Conservation (phyloP, 2,329 filamentous ascomycete genomes). For the Diplodia seriata region DNA sequence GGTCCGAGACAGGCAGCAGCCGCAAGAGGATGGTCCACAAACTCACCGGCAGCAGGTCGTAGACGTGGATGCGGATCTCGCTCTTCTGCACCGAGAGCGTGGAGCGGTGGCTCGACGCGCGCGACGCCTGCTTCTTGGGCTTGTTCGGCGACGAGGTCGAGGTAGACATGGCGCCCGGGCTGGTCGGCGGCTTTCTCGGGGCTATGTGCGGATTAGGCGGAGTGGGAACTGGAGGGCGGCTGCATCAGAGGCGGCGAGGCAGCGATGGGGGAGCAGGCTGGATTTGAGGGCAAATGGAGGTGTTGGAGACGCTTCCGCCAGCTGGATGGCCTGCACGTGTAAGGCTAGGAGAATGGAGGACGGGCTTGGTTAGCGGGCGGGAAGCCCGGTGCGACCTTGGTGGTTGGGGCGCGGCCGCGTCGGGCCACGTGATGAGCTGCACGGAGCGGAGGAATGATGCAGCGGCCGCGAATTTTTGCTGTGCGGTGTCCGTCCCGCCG, state of each 20-base stretch:
- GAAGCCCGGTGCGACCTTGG: slow-evolving; percentile 23
- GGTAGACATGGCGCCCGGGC: slow-evolving; percentile 25
- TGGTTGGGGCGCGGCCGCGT: slow-evolving; percentile 26
- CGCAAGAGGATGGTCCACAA: background rate
- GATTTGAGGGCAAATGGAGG: slow-evolving; percentile 2
- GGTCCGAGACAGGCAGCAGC: slow-evolving; percentile 12
- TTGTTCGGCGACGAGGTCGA: slow-evolving; percentile 17
- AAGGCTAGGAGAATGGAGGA: slow-evolving; percentile 21
- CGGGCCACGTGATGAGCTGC: slow-evolving; percentile 14
- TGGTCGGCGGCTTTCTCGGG: slow-evolving; percentile 29
- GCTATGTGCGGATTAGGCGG: slow-evolving; percentile 30
- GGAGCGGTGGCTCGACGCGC: slow-evolving; percentile 61
- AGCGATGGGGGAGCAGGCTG: background rate
- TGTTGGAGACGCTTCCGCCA: background rate
- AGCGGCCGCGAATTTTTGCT: slow-evolving; percentile 24
- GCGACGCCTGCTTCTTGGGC: slow-evolving; percentile 39
- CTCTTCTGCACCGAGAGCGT: slow-evolving; percentile 75
- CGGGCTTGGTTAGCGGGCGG: slow-evolving; percentile 26
- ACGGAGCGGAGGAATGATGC: slow-evolving; percentile 31
- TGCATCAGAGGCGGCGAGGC: slow-evolving; percentile 11
- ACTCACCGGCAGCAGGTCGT: slow-evolving; percentile 74
- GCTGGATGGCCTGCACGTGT: slow-evolving; percentile 12
- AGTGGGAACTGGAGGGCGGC: slow-evolving; percentile 3
- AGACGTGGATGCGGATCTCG: slow-evolving; percentile 77
- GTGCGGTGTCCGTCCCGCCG: slow-evolving; percentile 11